Base-by-base conservation (phyloP, 331 rosid genomes). In the Cydonia oblonga region DNA sequence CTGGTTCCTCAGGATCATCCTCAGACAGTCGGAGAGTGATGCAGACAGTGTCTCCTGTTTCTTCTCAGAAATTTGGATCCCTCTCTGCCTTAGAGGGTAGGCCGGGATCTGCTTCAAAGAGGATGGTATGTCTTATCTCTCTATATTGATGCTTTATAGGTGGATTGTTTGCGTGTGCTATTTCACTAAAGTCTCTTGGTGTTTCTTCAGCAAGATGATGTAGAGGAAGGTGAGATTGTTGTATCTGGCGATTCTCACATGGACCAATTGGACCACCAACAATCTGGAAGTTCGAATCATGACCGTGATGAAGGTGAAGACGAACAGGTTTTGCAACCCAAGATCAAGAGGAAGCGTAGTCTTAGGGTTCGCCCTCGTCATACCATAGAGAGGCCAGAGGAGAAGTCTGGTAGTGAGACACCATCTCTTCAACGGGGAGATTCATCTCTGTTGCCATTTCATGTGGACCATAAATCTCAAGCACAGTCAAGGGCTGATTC, bases 141-240 rank as follows among this genome's bases (percentile, higher is more conserved):
- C 65, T 78, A n/a, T 69, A 7, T 81, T 75, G 19, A 69, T 64
- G 68, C 44, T 78, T 74, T 74, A 61, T 24, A 76, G 65, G 77
- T 59, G 9, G n/a, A 25, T 72, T 58, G 44, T 74, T 66, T 70
- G 46, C 70, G 75, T 74, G 40, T 71, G 63, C 76, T 56, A 26
- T 76, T 82, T 80, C 64, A 42, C 44, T 66, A 72, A 71, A 23
- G 22, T 76, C 53, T 75, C 52, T 40, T 65, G 70, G 19, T 60
- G 53, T 33, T 75, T 86, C n/a, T 63, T 71, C 96, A 95, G 99
- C 60, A 91, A 53, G 99, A 91, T 78, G 99, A 95, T 59, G 68
- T 95, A 73, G 99, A 95, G 82, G 99, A 95, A 84, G 99, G 97
- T 70, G 99, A 95, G 84, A 95, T 95, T 79, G 96, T 91, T 0